Conservation (phyloP, 345 rosid genomes). For the Eucalyptus grandis region DNA sequence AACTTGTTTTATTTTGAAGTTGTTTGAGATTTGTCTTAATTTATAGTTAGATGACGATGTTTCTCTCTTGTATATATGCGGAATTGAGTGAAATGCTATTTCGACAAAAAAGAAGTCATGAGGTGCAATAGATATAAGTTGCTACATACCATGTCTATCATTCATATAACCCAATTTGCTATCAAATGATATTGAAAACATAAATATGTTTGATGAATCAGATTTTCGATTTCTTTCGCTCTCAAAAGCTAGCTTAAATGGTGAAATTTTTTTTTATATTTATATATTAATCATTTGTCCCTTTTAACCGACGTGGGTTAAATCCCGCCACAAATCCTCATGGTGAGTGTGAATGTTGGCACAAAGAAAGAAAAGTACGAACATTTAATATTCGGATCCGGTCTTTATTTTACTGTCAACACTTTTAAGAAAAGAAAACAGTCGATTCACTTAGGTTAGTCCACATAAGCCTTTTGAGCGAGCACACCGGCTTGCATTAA, state of each 20-base stretch:
- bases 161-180: not conserved
- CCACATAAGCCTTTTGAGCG: not conserved
- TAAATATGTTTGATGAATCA: not conserved
- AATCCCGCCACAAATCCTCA: not conserved
- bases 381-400: not conserved
- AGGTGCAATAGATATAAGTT: not conserved
- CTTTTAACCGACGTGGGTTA: not conserved
- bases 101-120: not conserved
- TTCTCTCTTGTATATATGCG: not conserved
- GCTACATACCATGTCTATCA: not conserved
- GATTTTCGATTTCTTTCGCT: fast-evolving
- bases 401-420: not conserved
- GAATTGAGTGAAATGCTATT: not conserved
- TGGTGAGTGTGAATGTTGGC: not conserved
- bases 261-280: too few relatives aligned
- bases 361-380: too few relatives aligned
- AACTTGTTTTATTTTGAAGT: not conserved
- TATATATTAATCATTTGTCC: too few relatives aligned
- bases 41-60: too few relatives aligned
- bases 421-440: not conserved
- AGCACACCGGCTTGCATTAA: not conserved
- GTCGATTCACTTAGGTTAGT: not conserved
- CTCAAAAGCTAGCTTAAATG: fast-evolving
- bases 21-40: not conserved
- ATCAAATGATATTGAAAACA: not conserved